Conservation (phyloP, 192 early-diverging fungal species). For the Coemansia sp. region DNA sequence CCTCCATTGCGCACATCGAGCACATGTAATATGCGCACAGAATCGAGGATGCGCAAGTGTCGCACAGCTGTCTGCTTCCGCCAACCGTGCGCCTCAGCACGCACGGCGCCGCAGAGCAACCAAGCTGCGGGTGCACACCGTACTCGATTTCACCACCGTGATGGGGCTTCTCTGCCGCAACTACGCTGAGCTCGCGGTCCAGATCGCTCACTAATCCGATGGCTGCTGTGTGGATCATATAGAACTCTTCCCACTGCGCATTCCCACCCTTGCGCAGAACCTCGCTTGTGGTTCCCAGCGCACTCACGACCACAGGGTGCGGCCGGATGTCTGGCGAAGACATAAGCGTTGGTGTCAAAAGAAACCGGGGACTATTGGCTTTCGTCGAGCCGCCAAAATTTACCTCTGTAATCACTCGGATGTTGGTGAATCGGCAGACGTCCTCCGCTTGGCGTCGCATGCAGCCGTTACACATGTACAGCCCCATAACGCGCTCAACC, state of each 20-base stretch:
- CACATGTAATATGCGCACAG: conserved; percentile 51
- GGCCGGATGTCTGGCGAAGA: background rate
- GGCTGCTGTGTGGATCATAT: conserved; percentile 17
- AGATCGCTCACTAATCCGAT: conserved; percentile 1
- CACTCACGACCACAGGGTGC: background rate
- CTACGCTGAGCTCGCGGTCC: background rate
- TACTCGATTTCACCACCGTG: conserved; percentile 13
- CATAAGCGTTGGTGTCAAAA: conserved; percentile 15
- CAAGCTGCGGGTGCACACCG: conserved; percentile 11
- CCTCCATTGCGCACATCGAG: conserved; percentile 36
- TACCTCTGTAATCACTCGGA: conserved; percentile 14
- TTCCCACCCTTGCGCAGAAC: background rate
- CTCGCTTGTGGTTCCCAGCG: background rate
- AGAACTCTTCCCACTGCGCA: conserved; percentile 15
- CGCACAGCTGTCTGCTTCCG: conserved; percentile 53
- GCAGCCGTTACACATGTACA: conserved; percentile 24
- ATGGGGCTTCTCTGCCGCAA: background rate
- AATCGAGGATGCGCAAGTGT: conserved; percentile 54
- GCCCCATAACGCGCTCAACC: background rate
- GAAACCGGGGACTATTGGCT: background rate
- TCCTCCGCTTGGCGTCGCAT: conserved; percentile 13
- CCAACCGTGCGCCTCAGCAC: conserved; percentile 8
- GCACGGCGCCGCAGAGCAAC: conserved; percentile 32
- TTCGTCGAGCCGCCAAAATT: background rate
- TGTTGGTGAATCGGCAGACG: conserved; percentile 12